phyloP scores from a whole-genome alignment of 495 filamentous ascomycete genomes.

The Pyrenula aspistea region DNA sequence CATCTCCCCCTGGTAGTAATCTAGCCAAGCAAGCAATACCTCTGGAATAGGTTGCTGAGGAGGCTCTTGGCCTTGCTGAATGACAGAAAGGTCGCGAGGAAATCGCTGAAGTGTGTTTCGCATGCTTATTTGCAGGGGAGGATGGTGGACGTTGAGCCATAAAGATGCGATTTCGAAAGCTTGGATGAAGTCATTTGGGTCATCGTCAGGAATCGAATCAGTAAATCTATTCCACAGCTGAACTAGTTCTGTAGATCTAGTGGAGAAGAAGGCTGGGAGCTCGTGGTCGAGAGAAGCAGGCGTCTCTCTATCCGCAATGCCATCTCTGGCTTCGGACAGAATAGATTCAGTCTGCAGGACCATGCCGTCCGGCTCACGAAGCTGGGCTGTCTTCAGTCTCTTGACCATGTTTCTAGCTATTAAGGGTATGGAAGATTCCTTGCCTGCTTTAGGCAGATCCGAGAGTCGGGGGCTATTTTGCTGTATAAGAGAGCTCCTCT shows the following conservation, averaged over 20 bases:
- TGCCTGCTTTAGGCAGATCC: constrained; percentile 23
- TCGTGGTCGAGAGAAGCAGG: constrained; percentile 5
- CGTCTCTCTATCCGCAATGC: constrained; percentile 48
- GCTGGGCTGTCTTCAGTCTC: constrained; percentile 16
- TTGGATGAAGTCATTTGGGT: constrained; percentile 48
- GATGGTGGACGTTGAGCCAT: constrained; percentile 64
- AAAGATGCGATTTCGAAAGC: constrained; percentile 62
- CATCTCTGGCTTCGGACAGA: constrained; percentile 40
- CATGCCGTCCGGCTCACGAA: constrained; percentile 31
- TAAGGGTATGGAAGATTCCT: constrained; percentile 33
- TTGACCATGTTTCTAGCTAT: constrained; percentile 32
- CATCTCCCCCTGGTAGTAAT: constrained; percentile 53
- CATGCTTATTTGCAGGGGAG: constrained; percentile 19
- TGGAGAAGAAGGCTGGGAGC: background rate
- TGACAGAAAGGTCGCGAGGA: background rate
- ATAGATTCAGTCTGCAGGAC: constrained; percentile 34
- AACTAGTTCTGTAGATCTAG: background rate
- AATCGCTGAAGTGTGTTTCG: background rate
- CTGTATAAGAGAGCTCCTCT: background rate
- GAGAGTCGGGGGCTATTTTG: background rate
- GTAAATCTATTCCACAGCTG: background rate
- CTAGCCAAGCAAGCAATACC: constrained; percentile 68
- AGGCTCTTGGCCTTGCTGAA: constrained; percentile 18
- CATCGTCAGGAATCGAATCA: constrained; percentile 30
- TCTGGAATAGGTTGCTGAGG: constrained; percentile 44